These are phyloP conservation scores for Hymenoscyphus linearis DNA, from an alignment of 2,329 filamentous ascomycete species.

Conservation along the genomic window DNA sequence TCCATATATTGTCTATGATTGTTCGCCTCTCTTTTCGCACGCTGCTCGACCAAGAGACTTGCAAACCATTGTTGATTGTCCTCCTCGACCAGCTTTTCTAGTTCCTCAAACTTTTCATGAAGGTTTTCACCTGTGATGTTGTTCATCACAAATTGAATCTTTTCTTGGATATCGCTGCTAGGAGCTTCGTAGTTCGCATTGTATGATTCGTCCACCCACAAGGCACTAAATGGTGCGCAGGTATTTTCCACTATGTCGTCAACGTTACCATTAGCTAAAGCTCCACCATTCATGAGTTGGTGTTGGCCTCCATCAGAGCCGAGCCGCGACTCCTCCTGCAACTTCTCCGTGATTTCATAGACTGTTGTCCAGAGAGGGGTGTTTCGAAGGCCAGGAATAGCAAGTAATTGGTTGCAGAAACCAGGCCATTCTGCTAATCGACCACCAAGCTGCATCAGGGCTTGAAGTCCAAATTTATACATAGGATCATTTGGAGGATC, in stretches of 20 bases:
- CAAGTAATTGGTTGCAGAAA: slow-evolving; percentile 79
- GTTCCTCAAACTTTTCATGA: slow-evolving; percentile 74
- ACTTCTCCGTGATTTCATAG: slow-evolving; percentile 47
- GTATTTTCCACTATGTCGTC: slow-evolving; percentile 62
- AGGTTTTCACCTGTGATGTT: slow-evolving; percentile 91
- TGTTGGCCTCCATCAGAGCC: slow-evolving; percentile 38
- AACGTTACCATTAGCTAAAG: slow-evolving; percentile 62
- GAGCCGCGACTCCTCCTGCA: slow-evolving; percentile 61
- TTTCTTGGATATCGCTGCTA: slow-evolving; percentile 78
- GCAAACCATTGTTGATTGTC: slow-evolving; percentile 96
- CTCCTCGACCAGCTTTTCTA: slow-evolving; percentile 71
- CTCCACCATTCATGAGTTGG: slow-evolving; percentile 40
- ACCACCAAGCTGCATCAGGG: slow-evolving; percentile 79
- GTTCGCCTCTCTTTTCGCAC: slow-evolving; percentile 95
- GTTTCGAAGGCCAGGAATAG: slow-evolving; percentile 74
- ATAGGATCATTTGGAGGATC: slow-evolving; percentile 71
- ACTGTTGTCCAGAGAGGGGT: slow-evolving; percentile 56
- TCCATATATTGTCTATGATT: slow-evolving; percentile 92
- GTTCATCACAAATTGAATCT: slow-evolving; percentile 92
- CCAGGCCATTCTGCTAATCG: slow-evolving; percentile 92
- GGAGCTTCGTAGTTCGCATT: slow-evolving; percentile 73
- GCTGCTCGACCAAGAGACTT: slow-evolving; percentile 87
- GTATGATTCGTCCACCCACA: slow-evolving; percentile 68
- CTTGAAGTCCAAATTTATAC: slow-evolving; percentile 98
- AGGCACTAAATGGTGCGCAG: slow-evolving; percentile 68